phyloP scores from a whole-genome alignment of 352 stramenopile genomes.

The Globisporangium okanoganense region DNA sequence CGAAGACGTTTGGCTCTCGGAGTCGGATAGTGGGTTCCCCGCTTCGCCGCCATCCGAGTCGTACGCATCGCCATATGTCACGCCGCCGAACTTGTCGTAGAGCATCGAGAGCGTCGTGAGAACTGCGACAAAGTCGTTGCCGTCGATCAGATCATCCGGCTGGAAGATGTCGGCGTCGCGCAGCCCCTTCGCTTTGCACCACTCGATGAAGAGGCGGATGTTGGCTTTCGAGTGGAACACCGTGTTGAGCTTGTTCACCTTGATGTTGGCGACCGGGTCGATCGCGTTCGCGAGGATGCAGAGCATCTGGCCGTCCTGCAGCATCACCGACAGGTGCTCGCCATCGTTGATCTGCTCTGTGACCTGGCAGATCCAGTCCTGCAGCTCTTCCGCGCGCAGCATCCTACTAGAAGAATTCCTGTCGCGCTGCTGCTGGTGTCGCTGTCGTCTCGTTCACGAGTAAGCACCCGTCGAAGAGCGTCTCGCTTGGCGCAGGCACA shows the following conservation, averaged over 20 bases:
- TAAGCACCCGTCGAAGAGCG: neutral
- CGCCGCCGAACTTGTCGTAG: constrained; percentile 74
- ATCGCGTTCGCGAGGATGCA: constrained; percentile 83
- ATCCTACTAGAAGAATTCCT: constrained; percentile 19
- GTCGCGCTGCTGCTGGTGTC: neutral
- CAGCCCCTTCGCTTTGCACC: constrained; percentile 67
- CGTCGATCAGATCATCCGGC: constrained; percentile 72
- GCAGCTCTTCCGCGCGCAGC: constrained; percentile 74
- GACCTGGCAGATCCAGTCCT: constrained; percentile 83
- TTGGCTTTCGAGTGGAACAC: constrained; percentile 88
- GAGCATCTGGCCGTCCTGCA: constrained; percentile 84
- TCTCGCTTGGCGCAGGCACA: neutral
- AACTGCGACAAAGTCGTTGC: constrained; percentile 54
- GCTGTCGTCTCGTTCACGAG: neutral
- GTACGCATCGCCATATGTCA: constrained; percentile 49
- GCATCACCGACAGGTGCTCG: constrained; percentile 77
- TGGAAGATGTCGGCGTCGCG: constrained; percentile 75
- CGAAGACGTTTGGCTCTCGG: constrained; percentile 54
- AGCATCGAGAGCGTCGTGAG: constrained; percentile 79
- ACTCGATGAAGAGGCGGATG: constrained; percentile 78
- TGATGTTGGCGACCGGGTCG: constrained; percentile 67
- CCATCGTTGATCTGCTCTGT: constrained; percentile 64
- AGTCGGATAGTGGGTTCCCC: constrained; percentile 65
- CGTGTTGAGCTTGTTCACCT: constrained; percentile 87
- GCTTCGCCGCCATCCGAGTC: constrained; percentile 37